Base-by-base conservation (phyloP, 305 asterid species). In the Andrographis paniculata region DNA sequence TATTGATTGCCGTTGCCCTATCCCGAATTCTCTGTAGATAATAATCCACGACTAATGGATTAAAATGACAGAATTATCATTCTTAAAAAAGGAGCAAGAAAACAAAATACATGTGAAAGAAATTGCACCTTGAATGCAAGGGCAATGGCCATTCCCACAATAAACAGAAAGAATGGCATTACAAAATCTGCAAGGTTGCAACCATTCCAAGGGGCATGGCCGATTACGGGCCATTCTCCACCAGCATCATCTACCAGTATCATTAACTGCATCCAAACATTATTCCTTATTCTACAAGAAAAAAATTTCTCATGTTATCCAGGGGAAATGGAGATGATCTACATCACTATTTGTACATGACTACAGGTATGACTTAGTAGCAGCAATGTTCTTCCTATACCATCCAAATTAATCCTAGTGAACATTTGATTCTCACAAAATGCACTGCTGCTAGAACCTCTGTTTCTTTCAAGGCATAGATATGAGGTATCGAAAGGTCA, bases 221-320 rank as follows among this genome's bases (percentile, higher is more conserved):
- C 78, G 62, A 87, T 87, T 14, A 80, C 56, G 11, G 96, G 94
- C 64, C 80, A 83, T 45, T 87, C 87, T 68, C 72, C 73, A 49
- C 96, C 96, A 57, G 93, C 91, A 71, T 87, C 96, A 55, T 87
- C 96, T 55, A 83, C 96, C 69, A 87, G 69, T 58, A 87, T 78
- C 96, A 87, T 87, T 61, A 87, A 75, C 96, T 87, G 59, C 9
- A 44, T 20, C 40, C 1, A 22, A 36, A 41, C 45, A 27, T 45
- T 20, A 17, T 41, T 16, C 42, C 4, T 13, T 13, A 13, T 14
- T 13, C 14, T 37, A 37, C 6, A 37, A 33, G 14, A 2, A 8
- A 33, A 33, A 33, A 6, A 33, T 33, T 10, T 27, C 6, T 27
- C 33, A n/a, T n/a, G n/a, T n/a, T n/a, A n/a, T n/a, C n/a, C n/a